These are phyloP conservation scores for Drechslerella coelobrocha DNA, from an alignment of 2,329 filamentous ascomycete species.

Conservation along the genomic window DNA sequence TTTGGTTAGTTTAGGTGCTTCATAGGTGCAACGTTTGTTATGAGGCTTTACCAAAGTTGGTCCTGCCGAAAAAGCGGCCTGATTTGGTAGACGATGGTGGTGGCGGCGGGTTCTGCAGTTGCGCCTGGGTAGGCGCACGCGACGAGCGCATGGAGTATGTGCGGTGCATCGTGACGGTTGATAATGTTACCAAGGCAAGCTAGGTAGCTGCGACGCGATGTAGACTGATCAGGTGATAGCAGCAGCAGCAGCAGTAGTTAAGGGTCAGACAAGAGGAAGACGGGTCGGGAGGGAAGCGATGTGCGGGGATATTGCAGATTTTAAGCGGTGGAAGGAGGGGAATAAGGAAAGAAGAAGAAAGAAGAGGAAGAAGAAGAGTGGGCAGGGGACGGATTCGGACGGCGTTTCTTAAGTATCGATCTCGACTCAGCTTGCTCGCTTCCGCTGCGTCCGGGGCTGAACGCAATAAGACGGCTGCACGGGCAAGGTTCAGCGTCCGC, in stretches of 20 bases:
- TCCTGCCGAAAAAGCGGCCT: conserved; percentile 84
- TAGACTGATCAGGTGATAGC: neutral
- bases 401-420: conserved; percentile 1
- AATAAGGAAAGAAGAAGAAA: neutral
- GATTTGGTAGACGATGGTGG: conserved; percentile 90
- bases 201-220: neutral
- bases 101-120: conserved; percentile 89
- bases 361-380: no score
- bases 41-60: conserved; percentile 76
- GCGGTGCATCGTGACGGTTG: conserved; percentile 76
- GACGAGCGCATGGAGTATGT: conserved; percentile 99
- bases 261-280: no score
- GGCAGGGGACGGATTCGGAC: neutral
- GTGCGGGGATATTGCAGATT: neutral
- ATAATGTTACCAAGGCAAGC: neutral
- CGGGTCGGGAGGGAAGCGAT: neutral
- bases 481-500: neutral
- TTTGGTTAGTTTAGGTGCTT: neutral
- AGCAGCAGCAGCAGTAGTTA: no score
- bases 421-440: neutral
- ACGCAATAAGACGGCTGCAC: neutral
- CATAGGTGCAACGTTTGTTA: neutral
- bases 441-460: conserved; percentile 8
- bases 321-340: neutral
- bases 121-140: conserved; percentile 91